Evolutionary conservation across 2,329 filamentous ascomycete genomes (phyloP), one percentile per base, ranked within the genome.

Genomic region (Botryosphaeria dothidea): DNA sequence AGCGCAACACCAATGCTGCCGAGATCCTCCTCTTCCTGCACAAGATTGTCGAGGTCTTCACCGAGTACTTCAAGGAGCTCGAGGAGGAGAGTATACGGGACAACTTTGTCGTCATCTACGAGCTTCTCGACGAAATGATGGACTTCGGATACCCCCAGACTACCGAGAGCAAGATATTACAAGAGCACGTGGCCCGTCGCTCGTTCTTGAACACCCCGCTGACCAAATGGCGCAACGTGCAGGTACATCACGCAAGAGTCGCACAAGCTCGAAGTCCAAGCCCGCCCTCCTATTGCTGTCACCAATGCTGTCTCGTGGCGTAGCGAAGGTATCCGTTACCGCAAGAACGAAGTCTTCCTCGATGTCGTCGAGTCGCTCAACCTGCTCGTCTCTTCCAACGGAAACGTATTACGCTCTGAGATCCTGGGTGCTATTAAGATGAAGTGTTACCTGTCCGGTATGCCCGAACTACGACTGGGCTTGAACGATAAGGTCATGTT

Each of bases 401-500:
- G 95, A 78, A 98, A 97, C 75, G 95, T 99, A 4, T 83, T 99
- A 67, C 90, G 95, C 25, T 97, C 93, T 7, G 95, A 99, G 81
- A 99, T 99, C 72, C 84, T 99, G 25, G 95, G 95, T 64, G 93
- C 95, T 48, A 90, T 99, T 79, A 99, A 99, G 83, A 97, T 99
- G 95, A 99, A 99, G 82, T 99, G 95, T 81, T 99, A 99, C 76
- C 85, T 99, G 17, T 97, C 92, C 52, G 95, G 95, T 66, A 99
- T 99, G 95, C 95, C 95, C 11, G 95, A 99, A 81, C 81, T 99
- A 73, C 90, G 95, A 29, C 81, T 99, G 58, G 95, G 95, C 4
- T 82, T 99, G 75, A 99, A 99, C 82, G 95, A 99, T 83, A 99
- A 99, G 81, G 95, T 92, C 78, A 99, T 99, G 95, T 99, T 99